Evolutionary conservation across 192 early-diverging fungal species (phyloP), one percentile per base, ranked within the genome.

Genomic region (Ambispora gerdemannii): DNA sequence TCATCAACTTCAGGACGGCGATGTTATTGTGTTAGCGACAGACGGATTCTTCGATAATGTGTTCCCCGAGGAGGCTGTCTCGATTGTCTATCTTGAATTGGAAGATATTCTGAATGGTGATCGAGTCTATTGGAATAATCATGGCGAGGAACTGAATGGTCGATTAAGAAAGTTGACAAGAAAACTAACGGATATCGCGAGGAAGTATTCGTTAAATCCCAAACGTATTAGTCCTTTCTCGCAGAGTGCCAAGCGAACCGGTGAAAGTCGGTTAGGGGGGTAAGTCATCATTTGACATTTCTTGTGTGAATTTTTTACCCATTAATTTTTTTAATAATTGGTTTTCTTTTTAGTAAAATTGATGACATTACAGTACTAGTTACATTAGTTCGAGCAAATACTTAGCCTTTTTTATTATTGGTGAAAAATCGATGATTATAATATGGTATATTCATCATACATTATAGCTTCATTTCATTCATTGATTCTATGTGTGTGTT

Each of bases 21-120:
- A 86, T 56, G 73, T 86, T 38, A 84, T 86, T 56, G 60, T 86
- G 4, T 43, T 86, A 47, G 85, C 81, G 20, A 86, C 85, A 1
- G 85, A 86, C 67, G 85, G 85, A 8, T 86, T 83, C 64, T 86
- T 82, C 74, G 85, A 86, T 63, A 86, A 86, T 79, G 83, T 86
- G 0, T 86, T 77, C 65, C 64, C 78, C 13, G 65, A 80, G n/a
- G 85, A 86, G 53, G 81, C 85, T 3, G 71, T 84, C 7, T 74
- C 77, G 27, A 56, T 86, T 28, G 81, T 86, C 8, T 81, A 86
- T 67, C 36, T 61, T 3, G 77, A 81, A 32, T 43, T 82, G 25
- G 75, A 67, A 13, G 75, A 77, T 67, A 52, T 79, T 22, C 75
- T 77, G 25, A 34, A 60, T 27, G 56, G 68, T 43, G 52, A 70